A percentile compares a stretch with the other conserved stretches of the same genome.
These are phyloP conservation scores for Penicillium crystallinum DNA, from an alignment of 495 filamentous ascomycete species.

Conservation along the genomic window DNA sequence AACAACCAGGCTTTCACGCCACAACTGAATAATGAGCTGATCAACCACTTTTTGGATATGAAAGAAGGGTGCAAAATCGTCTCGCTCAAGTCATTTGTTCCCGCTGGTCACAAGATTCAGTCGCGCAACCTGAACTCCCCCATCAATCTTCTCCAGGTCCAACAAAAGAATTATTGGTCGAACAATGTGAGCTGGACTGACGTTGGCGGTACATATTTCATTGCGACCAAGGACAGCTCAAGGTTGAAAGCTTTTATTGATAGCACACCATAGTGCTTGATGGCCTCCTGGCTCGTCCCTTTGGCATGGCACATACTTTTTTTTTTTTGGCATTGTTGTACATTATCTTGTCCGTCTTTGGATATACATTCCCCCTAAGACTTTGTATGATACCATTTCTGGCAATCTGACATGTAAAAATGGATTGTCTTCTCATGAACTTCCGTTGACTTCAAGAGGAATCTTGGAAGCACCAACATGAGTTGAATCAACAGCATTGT, in stretches of 20 bases:
- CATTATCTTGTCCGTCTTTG: constrained; percentile 15
- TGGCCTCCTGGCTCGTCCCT: neutral
- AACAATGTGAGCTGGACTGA: constrained; percentile 90
- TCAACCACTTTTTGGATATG: constrained; percentile 88
- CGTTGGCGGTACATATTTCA: constrained; percentile 75
- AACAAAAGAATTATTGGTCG: constrained; percentile 71
- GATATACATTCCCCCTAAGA: constrained; percentile 14
- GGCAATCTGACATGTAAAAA: constrained; percentile 8
- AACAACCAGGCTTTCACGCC: constrained; percentile 96
- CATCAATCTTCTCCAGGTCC: constrained; percentile 70
- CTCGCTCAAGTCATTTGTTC: constrained; percentile 75
- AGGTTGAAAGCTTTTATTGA: constrained; percentile 45
- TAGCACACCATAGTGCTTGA: constrained; percentile 21
- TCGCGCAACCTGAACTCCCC: constrained; percentile 67
- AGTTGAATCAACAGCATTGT: too few relatives aligned
- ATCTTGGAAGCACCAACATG: too few relatives aligned
- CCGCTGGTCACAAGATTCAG: constrained; percentile 62
- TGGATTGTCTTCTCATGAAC: neutral
- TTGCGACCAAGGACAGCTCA: constrained; percentile 75
- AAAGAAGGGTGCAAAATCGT: constrained; percentile 89
- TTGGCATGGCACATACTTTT: constrained; percentile 6
- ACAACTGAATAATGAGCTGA: constrained; percentile 75
- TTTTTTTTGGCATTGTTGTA: constrained; percentile 13
- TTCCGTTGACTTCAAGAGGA: too few relatives aligned
- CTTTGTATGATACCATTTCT: constrained; percentile 22